Conservation (phyloP, 208 protist genomes). For the Tritrichomonas musculus region DNA sequence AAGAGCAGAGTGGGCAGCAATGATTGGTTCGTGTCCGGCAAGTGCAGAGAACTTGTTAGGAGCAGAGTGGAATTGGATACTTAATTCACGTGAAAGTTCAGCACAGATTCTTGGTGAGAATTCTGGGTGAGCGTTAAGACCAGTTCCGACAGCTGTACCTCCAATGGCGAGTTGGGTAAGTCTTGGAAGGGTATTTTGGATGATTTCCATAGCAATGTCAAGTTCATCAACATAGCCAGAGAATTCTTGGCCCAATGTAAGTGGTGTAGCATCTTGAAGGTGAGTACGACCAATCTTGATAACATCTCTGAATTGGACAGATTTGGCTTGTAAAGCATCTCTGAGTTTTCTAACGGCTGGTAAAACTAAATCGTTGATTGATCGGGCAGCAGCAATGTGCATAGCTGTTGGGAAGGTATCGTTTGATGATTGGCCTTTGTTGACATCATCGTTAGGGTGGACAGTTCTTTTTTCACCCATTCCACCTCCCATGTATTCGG, state of each 20-base stretch:
- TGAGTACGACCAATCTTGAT: slow-evolving; percentile 82
- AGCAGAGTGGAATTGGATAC: slow-evolving; percentile 59
- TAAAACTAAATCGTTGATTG: slow-evolving; percentile 54
- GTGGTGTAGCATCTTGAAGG: slow-evolving; percentile 71
- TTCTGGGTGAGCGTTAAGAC: slow-evolving; percentile 59
- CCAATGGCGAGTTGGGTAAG: slow-evolving; percentile 69
- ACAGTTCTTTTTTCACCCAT: slow-evolving; percentile 64
- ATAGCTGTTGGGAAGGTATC: slow-evolving; percentile 71
- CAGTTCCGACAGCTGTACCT: slow-evolving; percentile 78
- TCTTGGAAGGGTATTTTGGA: slow-evolving; percentile 52
- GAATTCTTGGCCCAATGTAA: slow-evolving; percentile 71
- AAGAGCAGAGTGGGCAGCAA: slow-evolving; percentile 57
- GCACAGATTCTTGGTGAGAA: slow-evolving; percentile 55
- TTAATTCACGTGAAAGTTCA: slow-evolving; percentile 54
- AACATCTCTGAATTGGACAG: slow-evolving; percentile 62
- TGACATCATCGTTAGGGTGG: slow-evolving; percentile 83
- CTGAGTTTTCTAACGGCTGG: slow-evolving; percentile 53
- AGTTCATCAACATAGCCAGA: slow-evolving; percentile 65
- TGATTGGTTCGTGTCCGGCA: slow-evolving; percentile 65
- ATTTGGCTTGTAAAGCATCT: slow-evolving; percentile 56
- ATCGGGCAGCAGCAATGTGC: slow-evolving; percentile 62
- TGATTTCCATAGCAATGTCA: slow-evolving; percentile 53
- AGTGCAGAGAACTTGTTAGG: slow-evolving; percentile 70
- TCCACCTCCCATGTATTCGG: slow-evolving; percentile 63
- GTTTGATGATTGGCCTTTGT: slow-evolving; percentile 72